Evolutionary conservation across 1,284 basidiomycete genomes (phyloP), one percentile per base, ranked within the genome.

Genomic region (Malassezia vespertilionis): DNA sequence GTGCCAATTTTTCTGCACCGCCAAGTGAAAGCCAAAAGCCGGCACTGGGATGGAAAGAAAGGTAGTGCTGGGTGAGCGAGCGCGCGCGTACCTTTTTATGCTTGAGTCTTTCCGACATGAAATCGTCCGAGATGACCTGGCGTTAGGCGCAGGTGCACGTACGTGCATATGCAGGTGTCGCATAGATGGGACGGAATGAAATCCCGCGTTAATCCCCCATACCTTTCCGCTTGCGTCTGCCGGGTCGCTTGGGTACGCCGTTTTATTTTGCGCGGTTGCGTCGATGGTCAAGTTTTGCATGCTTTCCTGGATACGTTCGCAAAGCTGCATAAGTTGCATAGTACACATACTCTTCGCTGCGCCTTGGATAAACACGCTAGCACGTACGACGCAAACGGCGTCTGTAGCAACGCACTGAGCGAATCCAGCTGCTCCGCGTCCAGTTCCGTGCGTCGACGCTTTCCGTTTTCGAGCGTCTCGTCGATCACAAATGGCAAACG

Each of bases 21-120:
- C 79, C 75, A 4, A 93, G 73, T 44, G 81, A 78, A 0, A 96
- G 63, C 71, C 93, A 95, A 74, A 89, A 95, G 0, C 86, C 89
- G 11, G 79, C 74, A 23, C 78, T 78, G 0, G 90, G 91, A 59
- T 85, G 81, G 73, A 96, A 97, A 2, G 86, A 87, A 68, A 91
- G 88, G 74, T 88, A 88, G 62, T 96, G 65, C 46, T 56, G 36
- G n/a, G 8, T 22, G 11, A n/a, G 23, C 18, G 17, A 38, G 6
- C 17, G 15, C 45, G 42, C 14, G 52, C 56, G 55, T 34, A 52
- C 50, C 44, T 63, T 89, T 76, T 93, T 95, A 53, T 78, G 79
- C 72, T 91, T 96, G 73, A 96, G 73, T 28, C 74, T 73, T 2
- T 78, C 75, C 0, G 83, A 82, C 40, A 79, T 76, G 15, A 93